phyloP scores from a whole-genome alignment of 345 rosid genomes.

The Melaleuca alternifolia region DNA sequence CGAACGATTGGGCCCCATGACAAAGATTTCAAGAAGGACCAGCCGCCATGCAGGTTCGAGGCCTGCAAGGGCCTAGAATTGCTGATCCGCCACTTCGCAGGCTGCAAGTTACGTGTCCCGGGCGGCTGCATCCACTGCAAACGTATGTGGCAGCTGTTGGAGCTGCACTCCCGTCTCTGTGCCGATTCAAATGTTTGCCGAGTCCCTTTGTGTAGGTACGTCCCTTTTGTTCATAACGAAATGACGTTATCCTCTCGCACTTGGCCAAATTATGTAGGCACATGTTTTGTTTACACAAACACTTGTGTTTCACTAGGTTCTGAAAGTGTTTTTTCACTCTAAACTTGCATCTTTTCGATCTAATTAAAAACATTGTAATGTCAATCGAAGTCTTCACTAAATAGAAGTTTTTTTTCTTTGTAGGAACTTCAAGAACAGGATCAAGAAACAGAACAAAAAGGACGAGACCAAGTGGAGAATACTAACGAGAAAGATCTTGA shows the following conservation, averaged over 20 bases:
- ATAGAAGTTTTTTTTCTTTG: conserved; percentile 40
- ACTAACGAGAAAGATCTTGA: conserved; percentile 52
- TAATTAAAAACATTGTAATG: background rate
- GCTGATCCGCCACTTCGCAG: conserved; percentile 69
- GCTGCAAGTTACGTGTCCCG: conserved; percentile 64
- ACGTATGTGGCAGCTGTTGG: conserved; percentile 93
- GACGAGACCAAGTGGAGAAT: conserved; percentile 66
- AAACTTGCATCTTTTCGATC: background rate
- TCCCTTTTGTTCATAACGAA: background rate
- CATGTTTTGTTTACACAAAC: background rate
- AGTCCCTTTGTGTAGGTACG: conserved; percentile 84
- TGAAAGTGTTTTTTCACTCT: background rate
- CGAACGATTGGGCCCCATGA: conserved; percentile 84
- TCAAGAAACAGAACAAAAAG: conserved; percentile 58
- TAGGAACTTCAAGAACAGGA: conserved; percentile 71
- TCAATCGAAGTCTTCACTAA: background rate
- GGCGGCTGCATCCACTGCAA: conserved; percentile 86
- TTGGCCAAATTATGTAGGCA: background rate
- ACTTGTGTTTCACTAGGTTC: background rate
- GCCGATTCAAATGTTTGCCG: conserved; percentile 44
- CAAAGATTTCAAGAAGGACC: conserved; percentile 42
- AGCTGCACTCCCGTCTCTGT: conserved; percentile 78
- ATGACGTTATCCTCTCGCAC: background rate
- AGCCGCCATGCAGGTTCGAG: conserved; percentile 44
- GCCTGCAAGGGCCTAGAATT: conserved; percentile 80